Evolutionary conservation across 2,329 filamentous ascomycete species (phyloP).

Genomic region (Biscogniauxia mediterranea): DNA sequence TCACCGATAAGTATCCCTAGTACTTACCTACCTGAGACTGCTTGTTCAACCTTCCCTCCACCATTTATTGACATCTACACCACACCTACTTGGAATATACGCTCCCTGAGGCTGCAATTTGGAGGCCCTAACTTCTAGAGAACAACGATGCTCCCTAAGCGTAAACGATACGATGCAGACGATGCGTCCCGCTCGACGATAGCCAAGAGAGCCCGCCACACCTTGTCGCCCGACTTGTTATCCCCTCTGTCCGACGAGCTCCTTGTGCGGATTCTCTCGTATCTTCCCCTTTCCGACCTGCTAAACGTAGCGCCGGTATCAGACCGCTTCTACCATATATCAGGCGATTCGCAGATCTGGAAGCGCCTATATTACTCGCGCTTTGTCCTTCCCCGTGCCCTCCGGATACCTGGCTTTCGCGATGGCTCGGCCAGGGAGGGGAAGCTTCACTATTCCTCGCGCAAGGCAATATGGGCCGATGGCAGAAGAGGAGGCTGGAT

Average conservation of each 20-base stretch:
- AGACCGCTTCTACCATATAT: constrained; percentile 67
- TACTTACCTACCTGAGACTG: background rate
- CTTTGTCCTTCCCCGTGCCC: constrained; percentile 79
- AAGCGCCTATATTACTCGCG: constrained; percentile 82
- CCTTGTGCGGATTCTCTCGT: constrained; percentile 77
- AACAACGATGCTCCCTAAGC: constrained; percentile 21
- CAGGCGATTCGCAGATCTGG: constrained; percentile 86
- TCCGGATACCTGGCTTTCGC: constrained; percentile 68
- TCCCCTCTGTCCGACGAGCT: constrained; percentile 83
- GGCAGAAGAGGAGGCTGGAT: constrained; percentile 43
- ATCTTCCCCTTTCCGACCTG: constrained; percentile 68
- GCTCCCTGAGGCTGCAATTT: too few species aligned
- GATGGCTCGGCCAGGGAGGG: constrained; percentile 33
- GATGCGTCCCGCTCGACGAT: constrained; percentile 14
- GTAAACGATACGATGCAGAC: constrained; percentile 23
- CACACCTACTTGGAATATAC: too few species aligned
- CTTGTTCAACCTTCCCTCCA: background rate
- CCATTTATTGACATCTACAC: too few species aligned
- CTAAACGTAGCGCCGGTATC: constrained; percentile 66
- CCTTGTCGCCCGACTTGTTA: constrained; percentile 54
- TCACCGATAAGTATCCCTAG: background rate
- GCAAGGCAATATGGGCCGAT: constrained; percentile 45
- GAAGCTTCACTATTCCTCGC: constrained; percentile 46
- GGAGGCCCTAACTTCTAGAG: too few species aligned
- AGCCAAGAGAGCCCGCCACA: constrained; percentile 43